Evolutionary conservation across 1,284 basidiomycete species (phyloP).

Genomic region (Fistulina hepatica): DNA sequence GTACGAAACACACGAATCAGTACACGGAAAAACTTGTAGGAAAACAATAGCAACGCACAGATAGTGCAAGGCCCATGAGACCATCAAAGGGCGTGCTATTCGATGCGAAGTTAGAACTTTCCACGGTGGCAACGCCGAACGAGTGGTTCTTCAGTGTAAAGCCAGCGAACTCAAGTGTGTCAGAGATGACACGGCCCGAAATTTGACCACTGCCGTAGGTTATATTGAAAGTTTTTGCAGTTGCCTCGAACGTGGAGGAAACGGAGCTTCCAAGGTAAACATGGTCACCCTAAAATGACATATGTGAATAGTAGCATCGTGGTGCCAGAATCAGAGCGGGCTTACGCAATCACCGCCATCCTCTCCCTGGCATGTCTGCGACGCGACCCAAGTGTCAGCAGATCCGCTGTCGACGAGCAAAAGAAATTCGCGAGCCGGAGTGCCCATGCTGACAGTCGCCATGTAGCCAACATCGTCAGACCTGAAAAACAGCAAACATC

Average conservation of each 20-base stretch:
- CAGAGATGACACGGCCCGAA: slow-evolving; percentile 52
- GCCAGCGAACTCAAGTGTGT: slow-evolving; percentile 61
- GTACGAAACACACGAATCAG: slow-evolving; percentile 4
- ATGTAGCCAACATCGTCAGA: slow-evolving; percentile 47
- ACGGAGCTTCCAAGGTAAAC: slow-evolving; percentile 51
- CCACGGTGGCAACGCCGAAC: slow-evolving; percentile 61
- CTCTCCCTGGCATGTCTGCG: slow-evolving; percentile 39
- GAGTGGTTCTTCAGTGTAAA: slow-evolving; percentile 50
- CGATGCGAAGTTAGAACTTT: slow-evolving; percentile 54
- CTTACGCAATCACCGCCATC: slow-evolving; percentile 41
- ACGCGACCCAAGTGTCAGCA: slow-evolving; percentile 75
- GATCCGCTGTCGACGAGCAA: slow-evolving; percentile 83
- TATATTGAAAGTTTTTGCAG: slow-evolving; percentile 48
- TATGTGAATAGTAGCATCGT: slow-evolving; percentile 2
- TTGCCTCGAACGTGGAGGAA: slow-evolving; percentile 58
- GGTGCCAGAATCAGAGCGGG: slow-evolving; percentile 11
- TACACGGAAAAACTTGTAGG: neutral
- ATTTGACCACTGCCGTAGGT: slow-evolving; percentile 73
- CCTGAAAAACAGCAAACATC: slow-evolving; percentile 19
- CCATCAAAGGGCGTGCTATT: slow-evolving; percentile 59
- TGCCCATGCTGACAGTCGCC: slow-evolving; percentile 68
- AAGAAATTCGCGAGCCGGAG: slow-evolving; percentile 59
- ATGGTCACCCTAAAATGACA: slow-evolving; percentile 44
- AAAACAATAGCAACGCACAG: slow-evolving; percentile 29
- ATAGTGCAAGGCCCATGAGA: slow-evolving; percentile 75